These are phyloP conservation scores for Smittium culicis DNA, from an alignment of 371 early-diverging fungal genomes.

Conservation along the genomic window DNA sequence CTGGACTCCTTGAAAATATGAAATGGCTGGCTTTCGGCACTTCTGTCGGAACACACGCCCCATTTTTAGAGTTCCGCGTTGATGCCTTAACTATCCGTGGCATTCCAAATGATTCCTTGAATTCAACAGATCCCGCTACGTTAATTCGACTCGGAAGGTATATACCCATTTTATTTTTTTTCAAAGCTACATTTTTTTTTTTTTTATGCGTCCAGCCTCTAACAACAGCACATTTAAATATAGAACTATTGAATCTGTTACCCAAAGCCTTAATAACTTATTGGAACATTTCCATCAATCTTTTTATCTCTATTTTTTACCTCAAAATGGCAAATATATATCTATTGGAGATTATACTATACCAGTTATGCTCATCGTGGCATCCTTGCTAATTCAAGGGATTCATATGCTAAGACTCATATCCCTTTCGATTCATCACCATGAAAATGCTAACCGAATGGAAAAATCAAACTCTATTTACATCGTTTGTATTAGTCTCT, in stretches of 20 bases:
- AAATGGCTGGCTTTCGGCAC: constrained; percentile 23
- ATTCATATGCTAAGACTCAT: constrained; percentile 11
- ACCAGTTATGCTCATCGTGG: constrained; percentile 54
- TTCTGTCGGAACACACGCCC: constrained; percentile 30
- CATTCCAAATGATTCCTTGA: constrained; percentile 2
- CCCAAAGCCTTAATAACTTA: constrained; percentile 81
- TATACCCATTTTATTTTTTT: not conserved
- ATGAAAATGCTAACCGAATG: too few relatives aligned
- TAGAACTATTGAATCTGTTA: constrained; percentile 60
- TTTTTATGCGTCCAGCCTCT: not conserved
- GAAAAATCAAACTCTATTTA: too few relatives aligned
- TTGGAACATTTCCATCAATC: constrained; percentile 91
- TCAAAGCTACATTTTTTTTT: constrained; percentile 4
- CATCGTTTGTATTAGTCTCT: too few relatives aligned
- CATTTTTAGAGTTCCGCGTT: constrained; percentile 48
- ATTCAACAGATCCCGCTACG: not conserved
- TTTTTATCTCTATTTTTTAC: constrained; percentile 85
- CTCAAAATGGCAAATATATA: constrained; percentile 56
- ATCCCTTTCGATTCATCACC: constrained; percentile 7
- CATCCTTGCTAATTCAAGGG: constrained; percentile 39
- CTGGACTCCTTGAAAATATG: constrained; percentile 24
- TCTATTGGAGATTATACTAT: constrained; percentile 83
- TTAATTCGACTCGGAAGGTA: constrained; percentile 8
- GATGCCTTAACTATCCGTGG: constrained; percentile 70
- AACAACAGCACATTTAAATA: not conserved